Percentiles rank a stretch among this genome's conserved stretches.
Conservation (phyloP, 1,284 basidiomycete genomes). For the Wolfiporia cocos region DNA sequence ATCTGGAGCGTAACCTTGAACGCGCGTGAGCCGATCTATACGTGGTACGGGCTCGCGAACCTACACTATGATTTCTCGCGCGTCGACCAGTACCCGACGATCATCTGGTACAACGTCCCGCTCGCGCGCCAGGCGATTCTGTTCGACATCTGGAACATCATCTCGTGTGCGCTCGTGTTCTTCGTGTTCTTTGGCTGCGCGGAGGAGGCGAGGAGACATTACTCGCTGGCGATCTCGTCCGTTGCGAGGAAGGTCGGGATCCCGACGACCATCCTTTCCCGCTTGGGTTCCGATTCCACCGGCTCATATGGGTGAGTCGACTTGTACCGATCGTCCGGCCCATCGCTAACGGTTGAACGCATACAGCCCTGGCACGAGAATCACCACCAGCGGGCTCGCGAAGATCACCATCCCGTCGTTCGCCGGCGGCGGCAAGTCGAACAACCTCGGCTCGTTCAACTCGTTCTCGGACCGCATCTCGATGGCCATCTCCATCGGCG, state of each 20-base stretch:
- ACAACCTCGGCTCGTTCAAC: slow-evolving; percentile 21
- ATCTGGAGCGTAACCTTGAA: slow-evolving; percentile 27
- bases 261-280: slow-evolving; percentile 5
- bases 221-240: slow-evolving; percentile 38
- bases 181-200: slow-evolving; percentile 67
- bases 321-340: no score
- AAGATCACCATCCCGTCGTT: slow-evolving; percentile 27
- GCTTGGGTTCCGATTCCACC: background rate
- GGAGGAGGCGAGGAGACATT: slow-evolving; percentile 57
- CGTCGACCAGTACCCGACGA: slow-evolving; percentile 23
- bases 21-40: slow-evolving; percentile 17
- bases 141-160: slow-evolving; percentile 18
- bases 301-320: slow-evolving; percentile 4
- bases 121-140: slow-evolving; percentile 8
- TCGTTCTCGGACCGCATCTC: slow-evolving; percentile 27
- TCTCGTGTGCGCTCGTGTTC: slow-evolving; percentile 37
- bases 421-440: slow-evolving; percentile 20
- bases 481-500: slow-evolving; percentile 23
- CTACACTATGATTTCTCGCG: slow-evolving; percentile 30
- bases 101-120: slow-evolving; percentile 23
- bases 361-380: slow-evolving; percentile 22
- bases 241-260: slow-evolving; percentile 35
- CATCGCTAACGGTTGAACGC: no score
- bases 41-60: slow-evolving; percentile 31
- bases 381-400: slow-evolving; percentile 16